These are phyloP conservation scores for Sistotremastrum suecicum DNA, from an alignment of 768 basidiomycete genomes.

Conservation along the genomic window DNA sequence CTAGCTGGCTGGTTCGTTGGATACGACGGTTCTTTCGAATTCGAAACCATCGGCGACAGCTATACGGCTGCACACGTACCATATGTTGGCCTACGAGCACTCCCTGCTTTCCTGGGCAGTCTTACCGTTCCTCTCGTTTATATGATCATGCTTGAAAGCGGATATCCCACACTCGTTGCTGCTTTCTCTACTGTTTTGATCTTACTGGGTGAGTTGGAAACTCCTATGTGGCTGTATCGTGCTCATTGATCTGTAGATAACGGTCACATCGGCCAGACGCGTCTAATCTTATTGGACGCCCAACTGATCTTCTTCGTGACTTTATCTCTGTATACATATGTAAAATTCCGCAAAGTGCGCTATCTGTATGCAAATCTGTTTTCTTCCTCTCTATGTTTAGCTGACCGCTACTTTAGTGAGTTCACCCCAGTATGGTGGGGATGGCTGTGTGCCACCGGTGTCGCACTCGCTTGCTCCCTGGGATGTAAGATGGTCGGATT, in stretches of 20 bases:
- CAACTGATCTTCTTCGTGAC: conserved; percentile 92
- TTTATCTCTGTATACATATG: conserved; percentile 82
- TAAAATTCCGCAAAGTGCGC: conserved; percentile 89
- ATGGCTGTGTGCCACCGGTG: conserved; percentile 82
- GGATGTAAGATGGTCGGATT: conserved; percentile 97
- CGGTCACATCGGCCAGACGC: conserved; percentile 90
- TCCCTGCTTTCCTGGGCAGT: conserved; percentile 85
- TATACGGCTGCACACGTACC: conserved; percentile 81
- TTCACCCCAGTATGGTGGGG: conserved; percentile 89
- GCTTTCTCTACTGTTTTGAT: conserved; percentile 80
- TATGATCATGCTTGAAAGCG: conserved; percentile 95
- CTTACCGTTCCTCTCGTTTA: conserved; percentile 86
- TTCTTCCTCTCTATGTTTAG: not conserved
- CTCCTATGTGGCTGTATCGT: not conserved
- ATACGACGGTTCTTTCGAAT: conserved; percentile 86
- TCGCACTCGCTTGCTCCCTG: conserved; percentile 92
- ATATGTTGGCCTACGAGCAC: conserved; percentile 83
- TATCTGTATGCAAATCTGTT: conserved; percentile 40
- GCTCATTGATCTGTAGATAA: conserved; percentile 46
- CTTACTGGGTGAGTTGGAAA: conserved; percentile 62
- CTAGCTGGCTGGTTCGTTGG: conserved; percentile 94
- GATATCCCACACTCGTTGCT: conserved; percentile 83
- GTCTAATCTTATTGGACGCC: conserved; percentile 90
- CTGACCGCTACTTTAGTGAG: conserved; percentile 35
- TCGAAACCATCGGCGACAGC: conserved; percentile 91